A percentile compares a stretch with the other conserved stretches of the same genome.
These are phyloP conservation scores for Fusarium sp. DNA, from an alignment of 2,329 filamentous ascomycete genomes.

Conservation along the genomic window DNA sequence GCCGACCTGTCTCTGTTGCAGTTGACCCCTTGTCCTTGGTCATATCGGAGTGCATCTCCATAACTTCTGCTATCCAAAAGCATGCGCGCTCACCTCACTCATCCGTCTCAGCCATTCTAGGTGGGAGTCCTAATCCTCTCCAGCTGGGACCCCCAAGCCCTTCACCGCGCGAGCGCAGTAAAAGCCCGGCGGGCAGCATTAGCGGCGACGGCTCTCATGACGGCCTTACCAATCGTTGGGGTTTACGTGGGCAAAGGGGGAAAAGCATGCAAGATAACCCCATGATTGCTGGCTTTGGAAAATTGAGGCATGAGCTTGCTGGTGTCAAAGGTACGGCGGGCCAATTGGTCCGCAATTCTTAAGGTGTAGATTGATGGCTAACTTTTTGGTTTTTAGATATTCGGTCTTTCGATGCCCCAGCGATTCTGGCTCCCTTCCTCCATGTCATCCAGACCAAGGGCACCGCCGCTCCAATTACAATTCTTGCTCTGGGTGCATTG, in stretches of 20 bases:
- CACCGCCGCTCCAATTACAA: slow-evolving; percentile 95
- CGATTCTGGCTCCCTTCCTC: slow-evolving; percentile 90
- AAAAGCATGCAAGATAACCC: slow-evolving; percentile 98
- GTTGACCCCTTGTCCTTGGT: slow-evolving; percentile 92
- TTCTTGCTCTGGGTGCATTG: slow-evolving; percentile 90
- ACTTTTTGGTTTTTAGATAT: slow-evolving; percentile 71
- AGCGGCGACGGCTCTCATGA: slow-evolving; percentile 61
- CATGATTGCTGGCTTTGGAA: slow-evolving; percentile 92
- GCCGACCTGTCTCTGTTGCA: slow-evolving; percentile 77
- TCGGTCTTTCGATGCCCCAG: slow-evolving; percentile 85
- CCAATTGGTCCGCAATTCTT: not conserved
- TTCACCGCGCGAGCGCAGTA: slow-evolving; percentile 55
- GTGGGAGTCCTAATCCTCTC: slow-evolving; percentile 73
- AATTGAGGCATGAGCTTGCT: slow-evolving; percentile 87
- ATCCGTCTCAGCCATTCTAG: slow-evolving; percentile 94
- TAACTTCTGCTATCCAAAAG: slow-evolving; percentile 98
- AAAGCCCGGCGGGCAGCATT: slow-evolving; percentile 50
- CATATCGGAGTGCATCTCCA: slow-evolving; percentile 98
- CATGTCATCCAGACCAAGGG: slow-evolving; percentile 97
- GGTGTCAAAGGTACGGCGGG: slow-evolving; percentile 75
- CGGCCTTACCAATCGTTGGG: slow-evolving; percentile 85
- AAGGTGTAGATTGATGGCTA: slow-evolving; percentile 14
- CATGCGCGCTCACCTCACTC: slow-evolving; percentile 96
- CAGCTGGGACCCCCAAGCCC: slow-evolving; percentile 63
- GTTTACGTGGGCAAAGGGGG: slow-evolving; percentile 91